phyloP scores from a whole-genome alignment of 1,284 basidiomycete species.

The Farysia itapuensis region DNA sequence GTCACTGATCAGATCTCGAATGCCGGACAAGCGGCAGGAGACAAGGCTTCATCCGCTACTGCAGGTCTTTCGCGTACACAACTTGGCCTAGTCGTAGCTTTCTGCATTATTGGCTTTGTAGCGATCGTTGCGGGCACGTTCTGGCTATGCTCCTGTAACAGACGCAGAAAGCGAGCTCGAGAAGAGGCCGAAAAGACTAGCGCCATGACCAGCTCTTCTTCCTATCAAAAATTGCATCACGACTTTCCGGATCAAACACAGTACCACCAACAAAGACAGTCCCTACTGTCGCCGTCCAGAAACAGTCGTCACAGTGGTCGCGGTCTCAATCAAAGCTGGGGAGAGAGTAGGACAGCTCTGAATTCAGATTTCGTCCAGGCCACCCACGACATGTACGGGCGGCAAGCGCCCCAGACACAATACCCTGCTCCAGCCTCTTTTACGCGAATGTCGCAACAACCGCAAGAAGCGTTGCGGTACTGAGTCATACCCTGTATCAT shows the following conservation, averaged over 20 bases:
- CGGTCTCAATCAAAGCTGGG: conserved; percentile 11
- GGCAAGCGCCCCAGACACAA: conserved; percentile 2
- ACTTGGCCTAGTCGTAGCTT: conserved; percentile 7
- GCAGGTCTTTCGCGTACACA: conserved; percentile 12
- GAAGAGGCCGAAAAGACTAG: conserved; percentile 13
- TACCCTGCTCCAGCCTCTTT: neutral
- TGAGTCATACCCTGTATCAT: too few species aligned
- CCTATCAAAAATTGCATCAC: too few species aligned
- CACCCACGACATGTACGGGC: conserved; percentile 11
- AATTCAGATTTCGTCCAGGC: conserved; percentile 21
- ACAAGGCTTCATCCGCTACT: conserved; percentile 13
- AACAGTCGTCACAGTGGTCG: neutral
- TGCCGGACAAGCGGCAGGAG: conserved; percentile 5
- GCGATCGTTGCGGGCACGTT: conserved; percentile 9
- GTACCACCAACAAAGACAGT: neutral
- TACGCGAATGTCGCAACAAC: neutral
- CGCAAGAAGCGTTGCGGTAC: neutral
- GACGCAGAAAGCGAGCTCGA: conserved; percentile 14
- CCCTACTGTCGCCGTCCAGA: too few species aligned
- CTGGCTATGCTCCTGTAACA: conserved; percentile 23
- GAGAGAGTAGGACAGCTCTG: conserved; percentile 23
- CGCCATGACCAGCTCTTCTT: too few species aligned
- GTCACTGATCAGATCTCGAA: conserved; percentile 32
- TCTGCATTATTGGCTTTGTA: conserved; percentile 10
- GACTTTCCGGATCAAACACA: neutral